Conservation (phyloP, 441 rosid species). For the Breynia disticha region DNA sequence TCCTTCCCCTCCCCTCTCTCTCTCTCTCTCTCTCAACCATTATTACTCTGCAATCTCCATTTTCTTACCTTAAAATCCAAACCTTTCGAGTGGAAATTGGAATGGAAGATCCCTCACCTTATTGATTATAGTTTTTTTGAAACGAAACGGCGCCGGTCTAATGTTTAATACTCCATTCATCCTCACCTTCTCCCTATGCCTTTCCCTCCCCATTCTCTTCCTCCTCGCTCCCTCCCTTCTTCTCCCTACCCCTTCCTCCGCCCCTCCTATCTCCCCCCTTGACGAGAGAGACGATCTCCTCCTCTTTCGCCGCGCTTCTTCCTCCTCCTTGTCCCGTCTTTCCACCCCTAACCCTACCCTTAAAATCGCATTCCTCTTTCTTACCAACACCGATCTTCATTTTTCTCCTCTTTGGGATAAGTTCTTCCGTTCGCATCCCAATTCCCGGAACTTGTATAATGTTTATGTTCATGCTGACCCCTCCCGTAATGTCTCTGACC, state of each 20-base stretch:
- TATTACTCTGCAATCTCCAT: too few species aligned
- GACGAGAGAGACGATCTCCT: conserved; percentile 58
- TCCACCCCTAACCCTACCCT: conserved; percentile 48
- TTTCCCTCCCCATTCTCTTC: conserved; percentile 51
- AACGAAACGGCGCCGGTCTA: too few species aligned
- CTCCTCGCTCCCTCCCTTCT: conserved; percentile 40
- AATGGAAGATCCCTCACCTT: too few species aligned
- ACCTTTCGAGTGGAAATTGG: too few species aligned
- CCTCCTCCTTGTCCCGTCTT: conserved; percentile 44
- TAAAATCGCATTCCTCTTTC: conserved; percentile 65
- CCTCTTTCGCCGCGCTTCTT: conserved; percentile 43
- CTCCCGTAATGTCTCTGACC: conserved; percentile 39
- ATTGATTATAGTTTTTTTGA: too few species aligned
- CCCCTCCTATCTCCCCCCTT: conserved; percentile 35
- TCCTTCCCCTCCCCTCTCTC: conserved; percentile 1
- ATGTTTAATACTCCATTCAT: conserved; percentile 24
- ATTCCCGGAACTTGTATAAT: conserved; percentile 40
- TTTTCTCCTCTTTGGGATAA: conserved; percentile 63
- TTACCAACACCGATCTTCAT: conserved; percentile 74
- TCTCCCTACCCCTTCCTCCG: conserved; percentile 31
- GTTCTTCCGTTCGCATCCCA: conserved; percentile 42
- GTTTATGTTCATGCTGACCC: conserved; percentile 90
- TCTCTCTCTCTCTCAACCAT: too few species aligned
- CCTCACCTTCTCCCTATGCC: conserved; percentile 40
- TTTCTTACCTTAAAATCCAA: too few species aligned